Conservation (phyloP, 2,329 filamentous ascomycete genomes). For the Raffaelea ambrosiae region DNA sequence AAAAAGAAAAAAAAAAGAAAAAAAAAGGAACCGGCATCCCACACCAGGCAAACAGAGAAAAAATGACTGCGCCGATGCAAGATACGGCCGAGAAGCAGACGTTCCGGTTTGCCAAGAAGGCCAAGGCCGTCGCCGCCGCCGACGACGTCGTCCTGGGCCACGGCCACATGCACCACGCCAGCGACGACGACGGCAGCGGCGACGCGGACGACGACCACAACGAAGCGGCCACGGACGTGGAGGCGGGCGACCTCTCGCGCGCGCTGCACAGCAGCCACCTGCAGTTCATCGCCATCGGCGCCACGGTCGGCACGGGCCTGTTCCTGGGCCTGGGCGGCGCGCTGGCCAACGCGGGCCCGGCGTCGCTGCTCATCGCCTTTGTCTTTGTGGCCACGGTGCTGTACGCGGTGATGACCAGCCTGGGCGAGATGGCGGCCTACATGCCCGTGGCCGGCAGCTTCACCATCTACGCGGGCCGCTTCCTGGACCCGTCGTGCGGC, state of each 20-base stretch:
- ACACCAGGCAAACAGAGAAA: too few relatives aligned
- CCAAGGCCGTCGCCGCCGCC: not conserved
- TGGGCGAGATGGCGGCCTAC: conserved; percentile 68
- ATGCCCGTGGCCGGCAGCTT: conserved; percentile 71
- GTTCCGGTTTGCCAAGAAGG: not conserved
- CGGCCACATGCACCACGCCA: not conserved
- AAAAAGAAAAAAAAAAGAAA: too few relatives aligned
- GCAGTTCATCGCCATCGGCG: conserved; percentile 31
- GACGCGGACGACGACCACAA: not conserved
- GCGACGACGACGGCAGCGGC: not conserved
- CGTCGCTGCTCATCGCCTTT: conserved; percentile 58
- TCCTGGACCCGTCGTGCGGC: conserved; percentile 62
- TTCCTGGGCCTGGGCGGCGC: conserved; percentile 61
- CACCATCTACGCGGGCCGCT: conserved; percentile 65
- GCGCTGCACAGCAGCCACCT: conserved; percentile 23
- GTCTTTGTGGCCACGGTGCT: conserved; percentile 62
- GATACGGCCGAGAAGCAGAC: too few relatives aligned
- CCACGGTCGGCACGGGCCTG: conserved; percentile 63
- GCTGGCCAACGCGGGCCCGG: conserved; percentile 54
- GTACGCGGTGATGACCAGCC: conserved; percentile 63
- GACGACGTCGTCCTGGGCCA: not conserved
- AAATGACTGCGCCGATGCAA: too few relatives aligned
- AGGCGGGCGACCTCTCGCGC: conserved; percentile 19
- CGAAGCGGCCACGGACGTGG: not conserved
- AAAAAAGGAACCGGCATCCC: too few relatives aligned